These are phyloP conservation scores for Echinosophora koreensis DNA, from an alignment of 306 rosid species.

Conservation along the genomic window DNA sequence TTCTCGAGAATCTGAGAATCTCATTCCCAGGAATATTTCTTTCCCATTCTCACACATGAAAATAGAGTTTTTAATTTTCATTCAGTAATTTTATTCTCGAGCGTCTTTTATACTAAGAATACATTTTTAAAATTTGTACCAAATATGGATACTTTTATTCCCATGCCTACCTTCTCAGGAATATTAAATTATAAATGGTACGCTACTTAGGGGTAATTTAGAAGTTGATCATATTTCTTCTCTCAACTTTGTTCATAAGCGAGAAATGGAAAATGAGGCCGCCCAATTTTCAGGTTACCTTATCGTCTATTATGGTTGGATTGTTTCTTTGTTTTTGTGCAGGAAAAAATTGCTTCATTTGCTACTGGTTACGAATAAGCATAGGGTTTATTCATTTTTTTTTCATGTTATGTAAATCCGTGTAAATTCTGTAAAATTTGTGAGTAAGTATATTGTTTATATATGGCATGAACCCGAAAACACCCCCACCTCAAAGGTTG, in stretches of 20 bases:
- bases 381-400: not conserved
- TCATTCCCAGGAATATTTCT: no score
- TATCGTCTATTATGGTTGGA: not conserved
- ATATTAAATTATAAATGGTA: no score
- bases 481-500: no score
- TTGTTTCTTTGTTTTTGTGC: conserved; percentile 3
- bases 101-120: no score
- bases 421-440: not conserved
- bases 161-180: no score
- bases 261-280: not conserved
- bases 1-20: no score
- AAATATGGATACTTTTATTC: no score
- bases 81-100: no score
- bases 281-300: not conserved
- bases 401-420: not conserved
- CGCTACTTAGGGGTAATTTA: not conserved
- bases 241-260: conserved; percentile 5
- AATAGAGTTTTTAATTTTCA: no score
- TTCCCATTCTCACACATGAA: no score
- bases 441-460: not conserved
- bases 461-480: no score
- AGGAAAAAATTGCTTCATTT: conserved; percentile 10
- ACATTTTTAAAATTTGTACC: no score
- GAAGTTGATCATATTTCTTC: not conserved
- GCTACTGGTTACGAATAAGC: not conserved